Base-by-base conservation (phyloP, 1,284 basidiomycete genomes). In the Tilletia indica region DNA sequence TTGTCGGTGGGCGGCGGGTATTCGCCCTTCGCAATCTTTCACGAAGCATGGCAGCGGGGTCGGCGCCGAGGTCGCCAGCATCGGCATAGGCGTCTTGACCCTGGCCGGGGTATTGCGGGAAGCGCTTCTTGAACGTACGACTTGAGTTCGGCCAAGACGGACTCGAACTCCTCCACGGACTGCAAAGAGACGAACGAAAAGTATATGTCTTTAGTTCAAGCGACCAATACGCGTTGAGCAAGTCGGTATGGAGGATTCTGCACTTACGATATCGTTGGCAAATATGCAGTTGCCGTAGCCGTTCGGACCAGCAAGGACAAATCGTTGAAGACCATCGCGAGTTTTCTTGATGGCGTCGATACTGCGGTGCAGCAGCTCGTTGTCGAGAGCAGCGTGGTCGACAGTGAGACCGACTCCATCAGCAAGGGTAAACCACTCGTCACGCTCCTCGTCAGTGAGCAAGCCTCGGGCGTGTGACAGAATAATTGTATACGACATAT, bases 401-500 rank as follows among this genome's bases (percentile, higher is more conserved):
- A 87, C 82, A 8, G 86, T 85, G 19, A 87, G 82, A 71, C 86
- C 86, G 69, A 86, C 85, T 19, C 80, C 79, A 48, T 78, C 76
- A 58, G 85, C 80, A 2, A 86, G 83, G 25, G 73, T 80, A 80
- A 86, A 85, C 80, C 84, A 85, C 80, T 87, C 83, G 76, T 87
- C 85, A 72, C 86, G 83, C 74, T 86, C 85, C 25, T 73, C 80
- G 67, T 85, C 85, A 76, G 76, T 82, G 73, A 86, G 77, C 69
- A 85, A 74, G 45, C 85, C 85, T 68, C 86, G 82, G 68, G 82
- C 81, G 82, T 85, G 85, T 8, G 85, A 85, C 34, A 86, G 79
- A 25, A 85, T 86, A 72, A 85, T 84, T 39, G 84, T 86, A 82
- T 86, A 86, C 21, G 85, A 84, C 86, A 86, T 86, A 82, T 86